These are phyloP conservation scores for Wickerhamomyces bisporus DNA, from an alignment of 805 yeast species.

Conservation along the genomic window DNA sequence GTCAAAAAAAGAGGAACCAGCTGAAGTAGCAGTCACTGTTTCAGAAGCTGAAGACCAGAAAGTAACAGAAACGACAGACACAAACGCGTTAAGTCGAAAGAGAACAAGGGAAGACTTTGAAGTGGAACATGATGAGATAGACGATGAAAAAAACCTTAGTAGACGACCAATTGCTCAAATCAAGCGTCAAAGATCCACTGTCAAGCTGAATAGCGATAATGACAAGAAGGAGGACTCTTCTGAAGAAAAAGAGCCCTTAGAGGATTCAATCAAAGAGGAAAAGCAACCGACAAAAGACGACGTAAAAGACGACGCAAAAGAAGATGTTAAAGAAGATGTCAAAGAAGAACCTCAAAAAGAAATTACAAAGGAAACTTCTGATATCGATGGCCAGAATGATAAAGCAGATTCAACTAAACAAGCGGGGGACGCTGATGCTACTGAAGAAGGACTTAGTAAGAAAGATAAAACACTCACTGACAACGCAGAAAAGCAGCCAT, in stretches of 20 bases:
- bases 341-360: constrained; percentile 14
- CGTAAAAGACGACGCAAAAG: too few species aligned
- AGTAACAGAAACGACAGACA: neutral
- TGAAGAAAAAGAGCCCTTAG: constrained; percentile 5
- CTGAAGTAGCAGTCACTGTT: too few species aligned
- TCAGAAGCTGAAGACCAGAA: neutral
- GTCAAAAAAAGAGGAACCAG: neutral
- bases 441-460: too few species aligned
- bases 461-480: too few species aligned
- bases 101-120: constrained; percentile 25
- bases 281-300: neutral
- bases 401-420: too few species aligned
- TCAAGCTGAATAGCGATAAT: neutral
- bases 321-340: constrained; percentile 14
- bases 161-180: constrained; percentile 5
- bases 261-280: constrained; percentile 6
- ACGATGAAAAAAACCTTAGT: constrained; percentile 8
- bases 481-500: neutral
- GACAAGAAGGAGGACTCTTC: constrained; percentile 1
- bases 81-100: constrained; percentile 15
- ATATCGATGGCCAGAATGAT: too few species aligned
- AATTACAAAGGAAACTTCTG: constrained; percentile 11
- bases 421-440: constrained; percentile 3
- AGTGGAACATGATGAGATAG: constrained; percentile 13
- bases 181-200: constrained; percentile 5